Conservation (phyloP, 768 basidiomycete genomes). For the Lactarius evosmus region DNA sequence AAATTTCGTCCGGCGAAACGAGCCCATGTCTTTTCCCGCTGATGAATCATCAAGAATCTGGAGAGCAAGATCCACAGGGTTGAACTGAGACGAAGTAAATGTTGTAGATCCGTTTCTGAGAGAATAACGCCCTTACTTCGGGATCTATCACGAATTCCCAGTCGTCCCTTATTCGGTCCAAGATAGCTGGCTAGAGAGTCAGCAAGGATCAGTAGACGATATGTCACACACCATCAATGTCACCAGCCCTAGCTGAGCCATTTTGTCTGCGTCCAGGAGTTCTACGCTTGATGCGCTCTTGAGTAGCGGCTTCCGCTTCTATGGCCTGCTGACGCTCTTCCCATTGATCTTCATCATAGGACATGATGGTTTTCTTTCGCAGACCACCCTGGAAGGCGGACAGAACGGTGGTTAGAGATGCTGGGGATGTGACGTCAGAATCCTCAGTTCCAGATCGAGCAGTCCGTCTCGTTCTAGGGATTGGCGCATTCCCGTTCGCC, state of each 20-base stretch:
- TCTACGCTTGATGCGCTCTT: slow-evolving; percentile 66
- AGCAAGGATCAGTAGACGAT: slow-evolving; percentile 2
- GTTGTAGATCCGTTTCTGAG: slow-evolving; percentile 13
- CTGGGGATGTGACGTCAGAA: slow-evolving; percentile 19
- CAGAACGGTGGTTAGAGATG: slow-evolving; percentile 45
- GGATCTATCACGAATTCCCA: slow-evolving; percentile 87
- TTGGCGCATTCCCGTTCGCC: slow-evolving; percentile 23
- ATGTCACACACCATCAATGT: slow-evolving; percentile 67
- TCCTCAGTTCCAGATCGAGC: slow-evolving; percentile 21
- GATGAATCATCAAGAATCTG: slow-evolving; percentile 79
- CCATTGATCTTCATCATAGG: slow-evolving; percentile 52
- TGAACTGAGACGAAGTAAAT: slow-evolving; percentile 57
- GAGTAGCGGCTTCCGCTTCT: slow-evolving; percentile 61
- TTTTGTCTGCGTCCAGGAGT: slow-evolving; percentile 54
- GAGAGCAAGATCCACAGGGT: slow-evolving; percentile 89
- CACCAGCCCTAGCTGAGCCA: slow-evolving; percentile 62
- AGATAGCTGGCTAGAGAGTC: slow-evolving; percentile 51
- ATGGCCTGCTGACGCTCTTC: slow-evolving; percentile 59
- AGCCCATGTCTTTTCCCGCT: slow-evolving; percentile 67
- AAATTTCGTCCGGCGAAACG: slow-evolving; percentile 72
- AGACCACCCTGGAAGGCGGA: slow-evolving; percentile 67
- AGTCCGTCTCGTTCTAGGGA: slow-evolving; percentile 14
- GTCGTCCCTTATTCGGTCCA: slow-evolving; percentile 82
- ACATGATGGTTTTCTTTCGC: slow-evolving; percentile 54
- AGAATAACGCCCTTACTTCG: slow-evolving; percentile 50